A percentile compares a stretch with the other conserved stretches of the same genome.
Conservation (phyloP, 2,329 filamentous ascomycete genomes). For the Magnaporthiopsis incrustans region DNA sequence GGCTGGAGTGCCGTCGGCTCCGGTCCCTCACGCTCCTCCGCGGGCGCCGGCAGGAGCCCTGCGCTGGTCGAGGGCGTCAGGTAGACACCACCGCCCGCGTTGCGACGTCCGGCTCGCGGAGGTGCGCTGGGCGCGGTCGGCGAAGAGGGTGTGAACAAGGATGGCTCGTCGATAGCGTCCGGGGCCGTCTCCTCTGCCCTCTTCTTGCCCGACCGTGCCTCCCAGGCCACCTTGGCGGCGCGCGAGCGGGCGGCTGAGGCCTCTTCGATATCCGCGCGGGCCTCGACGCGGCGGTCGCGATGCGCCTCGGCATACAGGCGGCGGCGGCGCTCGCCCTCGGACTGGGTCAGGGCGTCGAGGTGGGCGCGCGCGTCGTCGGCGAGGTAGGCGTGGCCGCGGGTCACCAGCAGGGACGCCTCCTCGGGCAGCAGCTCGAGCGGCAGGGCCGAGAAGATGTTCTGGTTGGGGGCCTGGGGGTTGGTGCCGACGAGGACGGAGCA, state of each 20-base stretch:
- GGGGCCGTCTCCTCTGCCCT: neutral
- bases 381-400: conserved; percentile 67
- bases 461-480: conserved; percentile 84
- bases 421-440: conserved; percentile 87
- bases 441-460: conserved; percentile 87
- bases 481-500: conserved; percentile 81
- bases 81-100: conserved; percentile 16
- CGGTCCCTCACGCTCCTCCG: neutral
- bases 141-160: neutral
- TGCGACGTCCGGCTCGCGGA: neutral
- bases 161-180: neutral
- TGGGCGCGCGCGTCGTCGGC: conserved; percentile 81
- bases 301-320: conserved; percentile 56
- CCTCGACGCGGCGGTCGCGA: conserved; percentile 32
- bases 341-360: conserved; percentile 49
- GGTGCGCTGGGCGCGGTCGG: too few relatives aligned
- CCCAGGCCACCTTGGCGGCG: conserved; percentile 19
- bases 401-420: conserved; percentile 74
- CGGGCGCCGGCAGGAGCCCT: conserved; percentile 19
- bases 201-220: conserved; percentile 9
- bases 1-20: conserved; percentile 25
- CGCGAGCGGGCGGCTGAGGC: conserved; percentile 21
- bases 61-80: conserved; percentile 33
- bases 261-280: conserved; percentile 31
- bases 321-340: conserved; percentile 46